These are phyloP conservation scores for Lecanoromycetidae sp. DNA, from an alignment of 2,329 filamentous ascomycete genomes.

Conservation along the genomic window DNA sequence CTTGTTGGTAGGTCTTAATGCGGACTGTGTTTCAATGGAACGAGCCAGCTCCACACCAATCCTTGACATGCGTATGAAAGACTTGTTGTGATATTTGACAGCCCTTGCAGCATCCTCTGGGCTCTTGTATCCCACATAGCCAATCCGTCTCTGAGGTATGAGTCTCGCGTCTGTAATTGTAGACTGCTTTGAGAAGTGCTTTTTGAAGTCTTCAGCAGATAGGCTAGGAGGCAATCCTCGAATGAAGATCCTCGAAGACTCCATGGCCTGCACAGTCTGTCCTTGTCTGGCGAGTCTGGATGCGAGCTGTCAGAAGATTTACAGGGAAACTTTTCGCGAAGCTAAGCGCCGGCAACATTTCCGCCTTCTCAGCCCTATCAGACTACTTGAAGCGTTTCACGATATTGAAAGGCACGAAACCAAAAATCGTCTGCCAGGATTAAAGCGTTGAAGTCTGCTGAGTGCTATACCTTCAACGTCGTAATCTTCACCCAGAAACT, in stretches of 20 bases:
- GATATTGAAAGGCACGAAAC: too few relatives aligned
- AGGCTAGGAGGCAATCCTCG: constrained; percentile 72
- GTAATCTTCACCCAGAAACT: too few relatives aligned
- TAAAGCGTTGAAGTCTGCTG: too few relatives aligned
- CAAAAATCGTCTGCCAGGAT: too few relatives aligned
- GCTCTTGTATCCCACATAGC: constrained; percentile 87
- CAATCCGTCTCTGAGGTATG: constrained; percentile 78
- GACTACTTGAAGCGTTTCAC: too few relatives aligned
- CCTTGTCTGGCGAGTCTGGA: neutral
- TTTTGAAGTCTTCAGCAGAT: constrained; percentile 71
- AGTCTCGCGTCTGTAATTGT: constrained; percentile 86
- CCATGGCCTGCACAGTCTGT: constrained; percentile 34
- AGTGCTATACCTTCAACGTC: too few relatives aligned
- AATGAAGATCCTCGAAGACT: constrained; percentile 64
- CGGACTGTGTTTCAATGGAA: constrained; percentile 37
- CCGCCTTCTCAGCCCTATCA: too few relatives aligned
- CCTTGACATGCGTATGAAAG: constrained; percentile 92
- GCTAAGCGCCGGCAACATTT: too few relatives aligned
- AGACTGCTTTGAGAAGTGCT: constrained; percentile 70
- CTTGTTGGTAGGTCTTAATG: neutral
- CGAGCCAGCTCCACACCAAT: constrained; percentile 79
- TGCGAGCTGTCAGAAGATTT: neutral
- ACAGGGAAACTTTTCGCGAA: neutral
- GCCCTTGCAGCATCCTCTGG: constrained; percentile 68
- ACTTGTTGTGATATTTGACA: constrained; percentile 88